Percentiles rank a stretch among this genome's conserved stretches.
Evolutionary conservation across 2,329 filamentous ascomycete species (phyloP).

Genomic region (Diplocarpon mali): DNA sequence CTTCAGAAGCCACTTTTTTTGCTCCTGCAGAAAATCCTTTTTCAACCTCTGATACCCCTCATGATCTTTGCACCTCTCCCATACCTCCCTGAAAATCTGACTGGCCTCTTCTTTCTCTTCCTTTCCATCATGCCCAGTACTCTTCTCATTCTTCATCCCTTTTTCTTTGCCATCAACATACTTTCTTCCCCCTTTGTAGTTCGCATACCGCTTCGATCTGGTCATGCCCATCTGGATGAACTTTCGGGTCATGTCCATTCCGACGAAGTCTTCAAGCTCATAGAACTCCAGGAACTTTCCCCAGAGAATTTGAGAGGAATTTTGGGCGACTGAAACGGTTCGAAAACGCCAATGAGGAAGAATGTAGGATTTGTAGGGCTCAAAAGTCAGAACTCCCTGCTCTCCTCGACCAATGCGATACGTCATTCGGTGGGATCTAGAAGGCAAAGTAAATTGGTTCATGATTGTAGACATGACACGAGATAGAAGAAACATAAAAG

Average conservation of each 20-base stretch:
- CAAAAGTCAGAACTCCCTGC: slow-evolving; percentile 48
- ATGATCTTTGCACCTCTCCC: slow-evolving; percentile 35
- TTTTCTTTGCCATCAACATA: slow-evolving; percentile 31
- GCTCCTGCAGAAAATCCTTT: slow-evolving; percentile 35
- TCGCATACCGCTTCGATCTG: slow-evolving; percentile 46
- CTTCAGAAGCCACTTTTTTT: slow-evolving; percentile 22
- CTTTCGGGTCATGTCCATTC: slow-evolving; percentile 54
- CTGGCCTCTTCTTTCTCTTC: slow-evolving; percentile 40
- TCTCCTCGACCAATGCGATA: slow-evolving; percentile 51
- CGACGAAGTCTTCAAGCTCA: slow-evolving; percentile 43
- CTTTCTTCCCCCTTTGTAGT: slow-evolving; percentile 43
- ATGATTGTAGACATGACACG: slow-evolving; percentile 3
- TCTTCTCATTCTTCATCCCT: slow-evolving; percentile 34
- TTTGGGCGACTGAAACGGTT: slow-evolving; percentile 38
- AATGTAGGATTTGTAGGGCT: slow-evolving; percentile 50
- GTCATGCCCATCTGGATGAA: slow-evolving; percentile 60
- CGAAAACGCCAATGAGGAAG: slow-evolving; percentile 51
- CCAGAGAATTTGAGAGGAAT: slow-evolving; percentile 39
- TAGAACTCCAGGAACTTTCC: slow-evolving; percentile 41
- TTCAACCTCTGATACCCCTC: slow-evolving; percentile 35
- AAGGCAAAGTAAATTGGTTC: slow-evolving; percentile 12
- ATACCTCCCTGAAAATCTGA: slow-evolving; percentile 37
- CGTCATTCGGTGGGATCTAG: slow-evolving; percentile 32
- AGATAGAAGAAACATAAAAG: background rate
- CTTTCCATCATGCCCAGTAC: slow-evolving; percentile 33